These are phyloP conservation scores for Hypoxylon sp. DNA, from an alignment of 2,329 filamentous ascomycete genomes.

Conservation along the genomic window DNA sequence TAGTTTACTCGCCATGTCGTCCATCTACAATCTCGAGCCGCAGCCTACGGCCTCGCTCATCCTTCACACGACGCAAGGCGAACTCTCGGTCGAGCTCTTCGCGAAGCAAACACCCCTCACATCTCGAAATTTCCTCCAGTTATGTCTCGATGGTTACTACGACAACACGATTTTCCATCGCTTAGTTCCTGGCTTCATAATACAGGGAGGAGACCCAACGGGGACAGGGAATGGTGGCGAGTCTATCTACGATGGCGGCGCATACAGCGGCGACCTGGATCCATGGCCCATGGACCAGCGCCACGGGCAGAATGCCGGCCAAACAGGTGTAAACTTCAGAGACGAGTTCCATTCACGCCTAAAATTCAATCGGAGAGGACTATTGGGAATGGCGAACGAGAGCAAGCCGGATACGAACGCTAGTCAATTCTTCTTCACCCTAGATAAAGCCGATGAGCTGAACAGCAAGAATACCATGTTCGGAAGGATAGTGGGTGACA, in stretches of 20 bases:
- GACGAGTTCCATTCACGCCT: slow-evolving; percentile 94
- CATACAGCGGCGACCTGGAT: slow-evolving; percentile 78
- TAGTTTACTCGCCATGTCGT: slow-evolving; percentile 67
- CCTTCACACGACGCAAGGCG: slow-evolving; percentile 88
- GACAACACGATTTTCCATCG: slow-evolving; percentile 94
- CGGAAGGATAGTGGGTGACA: slow-evolving; percentile 90
- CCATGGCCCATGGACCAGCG: slow-evolving; percentile 76
- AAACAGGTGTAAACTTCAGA: slow-evolving; percentile 70
- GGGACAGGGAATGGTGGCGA: slow-evolving; percentile 92
- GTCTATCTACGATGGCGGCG: slow-evolving; percentile 89
- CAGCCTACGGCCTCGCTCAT: slow-evolving; percentile 93
- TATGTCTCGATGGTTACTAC: slow-evolving; percentile 96
- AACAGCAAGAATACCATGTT: slow-evolving; percentile 94
- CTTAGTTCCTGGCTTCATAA: slow-evolving; percentile 88
- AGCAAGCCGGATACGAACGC: slow-evolving; percentile 83
- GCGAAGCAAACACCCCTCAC: slow-evolving; percentile 93
- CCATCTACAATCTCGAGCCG: slow-evolving; percentile 93
- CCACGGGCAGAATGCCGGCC: slow-evolving; percentile 70
- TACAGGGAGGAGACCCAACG: slow-evolving; percentile 95
- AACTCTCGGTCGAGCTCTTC: slow-evolving; percentile 92
- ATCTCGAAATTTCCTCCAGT: slow-evolving; percentile 94
- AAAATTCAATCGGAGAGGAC: slow-evolving; percentile 90
- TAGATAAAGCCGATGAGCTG: slow-evolving; percentile 86
- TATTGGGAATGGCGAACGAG: slow-evolving; percentile 97
- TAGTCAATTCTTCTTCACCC: slow-evolving; percentile 96